Evolutionary conservation across 1,139 yeast genomes (phyloP).

Genomic region (Candida labiduridarum): DNA sequence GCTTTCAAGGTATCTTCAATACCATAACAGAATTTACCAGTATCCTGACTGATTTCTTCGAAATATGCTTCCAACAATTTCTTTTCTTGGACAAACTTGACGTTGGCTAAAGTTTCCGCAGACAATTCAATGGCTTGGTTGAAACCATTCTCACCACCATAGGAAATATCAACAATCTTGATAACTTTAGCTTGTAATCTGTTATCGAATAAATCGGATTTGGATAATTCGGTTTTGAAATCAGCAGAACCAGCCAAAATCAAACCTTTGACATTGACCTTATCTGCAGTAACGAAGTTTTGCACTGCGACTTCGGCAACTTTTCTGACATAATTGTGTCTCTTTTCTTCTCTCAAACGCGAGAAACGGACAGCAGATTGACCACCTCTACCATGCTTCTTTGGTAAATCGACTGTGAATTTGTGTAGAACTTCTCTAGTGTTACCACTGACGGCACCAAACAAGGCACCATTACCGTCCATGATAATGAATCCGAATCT

Average conservation of each 20-base stretch:
- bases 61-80: slow-evolving; percentile 88
- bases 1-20: slow-evolving; percentile 96
- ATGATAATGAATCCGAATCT: slow-evolving; percentile 95
- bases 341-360: slow-evolving; percentile 97
- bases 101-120: slow-evolving; percentile 95
- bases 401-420: slow-evolving; percentile 95
- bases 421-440: slow-evolving; percentile 95
- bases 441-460: slow-evolving; percentile 96
- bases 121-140: slow-evolving; percentile 98
- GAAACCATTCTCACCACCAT: slow-evolving; percentile 99
- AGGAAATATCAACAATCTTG: slow-evolving; percentile 93
- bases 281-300: slow-evolving; percentile 89
- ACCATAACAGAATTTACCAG: slow-evolving; percentile 97
- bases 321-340: slow-evolving; percentile 97
- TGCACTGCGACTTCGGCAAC: slow-evolving; percentile 99
- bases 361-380: slow-evolving; percentile 99
- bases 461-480: slow-evolving; percentile 99
- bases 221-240: slow-evolving; percentile 90
- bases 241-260: slow-evolving; percentile 99
- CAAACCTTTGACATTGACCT: slow-evolving; percentile 90
- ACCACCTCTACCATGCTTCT: slow-evolving; percentile 99
- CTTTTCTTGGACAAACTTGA: slow-evolving; percentile 97
- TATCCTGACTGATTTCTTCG: slow-evolving; percentile 95
- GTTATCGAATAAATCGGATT: slow-evolving; percentile 88
- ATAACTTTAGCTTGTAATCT: slow-evolving; percentile 87